These are phyloP conservation scores for Candida railenensis DNA, from an alignment of 805 yeast genomes.

Conservation along the genomic window DNA sequence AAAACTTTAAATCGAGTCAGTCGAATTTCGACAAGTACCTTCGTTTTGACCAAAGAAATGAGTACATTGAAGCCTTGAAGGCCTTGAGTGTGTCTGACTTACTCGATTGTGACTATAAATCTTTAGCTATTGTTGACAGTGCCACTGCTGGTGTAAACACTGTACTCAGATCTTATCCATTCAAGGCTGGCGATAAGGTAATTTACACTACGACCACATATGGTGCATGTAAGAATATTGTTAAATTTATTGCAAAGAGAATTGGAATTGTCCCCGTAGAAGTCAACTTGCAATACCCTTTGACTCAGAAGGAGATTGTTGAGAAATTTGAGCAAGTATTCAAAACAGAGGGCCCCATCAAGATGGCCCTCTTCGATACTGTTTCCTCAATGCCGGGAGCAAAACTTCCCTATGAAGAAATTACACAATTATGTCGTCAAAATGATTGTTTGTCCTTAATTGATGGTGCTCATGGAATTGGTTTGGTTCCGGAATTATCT, in stretches of 20 bases:
- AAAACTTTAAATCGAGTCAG: slow-evolving; percentile 20
- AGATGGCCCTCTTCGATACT: slow-evolving; percentile 53
- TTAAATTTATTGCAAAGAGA: slow-evolving; percentile 36
- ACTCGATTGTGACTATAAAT: slow-evolving; percentile 45
- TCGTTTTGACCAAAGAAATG: slow-evolving; percentile 21
- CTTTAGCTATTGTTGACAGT: slow-evolving; percentile 54
- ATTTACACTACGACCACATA: slow-evolving; percentile 50
- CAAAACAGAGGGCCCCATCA: slow-evolving; percentile 22
- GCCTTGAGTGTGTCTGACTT: slow-evolving; percentile 32
- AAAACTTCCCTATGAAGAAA: slow-evolving; percentile 51
- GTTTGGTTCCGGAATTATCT: slow-evolving; percentile 44
- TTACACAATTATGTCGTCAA: slow-evolving; percentile 45
- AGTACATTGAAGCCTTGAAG: slow-evolving; percentile 34
- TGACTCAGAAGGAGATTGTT: slow-evolving; percentile 35
- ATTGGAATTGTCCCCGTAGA: slow-evolving; percentile 29
- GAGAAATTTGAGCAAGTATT: slow-evolving; percentile 17
- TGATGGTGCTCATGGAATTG: slow-evolving; percentile 77
- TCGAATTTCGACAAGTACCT: slow-evolving; percentile 49
- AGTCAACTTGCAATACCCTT: slow-evolving; percentile 43
- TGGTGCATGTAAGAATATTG: slow-evolving; percentile 53
- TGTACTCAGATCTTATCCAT: slow-evolving; percentile 53
- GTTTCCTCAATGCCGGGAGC: slow-evolving; percentile 66
- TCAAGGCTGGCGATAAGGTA: slow-evolving; percentile 50
- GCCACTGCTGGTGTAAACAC: slow-evolving; percentile 63
- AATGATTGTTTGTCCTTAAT: slow-evolving; percentile 52